Conservation (phyloP, 257 asterid genomes). For the Petunia axillaris region DNA sequence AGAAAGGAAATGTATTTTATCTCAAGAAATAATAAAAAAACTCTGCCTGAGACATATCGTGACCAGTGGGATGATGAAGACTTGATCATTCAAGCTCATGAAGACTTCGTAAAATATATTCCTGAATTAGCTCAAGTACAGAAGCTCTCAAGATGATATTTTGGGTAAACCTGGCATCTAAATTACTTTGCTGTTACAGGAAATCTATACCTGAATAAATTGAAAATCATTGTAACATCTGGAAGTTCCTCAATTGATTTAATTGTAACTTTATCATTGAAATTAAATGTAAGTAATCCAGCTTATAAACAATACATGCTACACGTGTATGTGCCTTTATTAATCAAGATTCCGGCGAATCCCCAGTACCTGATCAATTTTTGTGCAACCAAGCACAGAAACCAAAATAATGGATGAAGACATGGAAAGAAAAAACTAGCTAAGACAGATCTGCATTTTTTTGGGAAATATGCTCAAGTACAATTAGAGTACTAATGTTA, state of each 20-base stretch:
- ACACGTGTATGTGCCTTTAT: neutral
- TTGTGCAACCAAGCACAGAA: neutral
- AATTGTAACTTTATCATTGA: neutral
- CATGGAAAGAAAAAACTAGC: neutral
- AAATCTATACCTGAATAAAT: neutral
- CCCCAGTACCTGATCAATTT: neutral
- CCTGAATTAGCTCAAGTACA: neutral
- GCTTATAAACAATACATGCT: neutral
- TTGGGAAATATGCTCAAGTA: neutral
- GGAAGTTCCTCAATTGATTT: neutral
- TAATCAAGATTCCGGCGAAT: neutral
- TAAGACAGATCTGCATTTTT: neutral
- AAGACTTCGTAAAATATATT: constrained; percentile 54
- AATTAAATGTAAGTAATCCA: neutral
- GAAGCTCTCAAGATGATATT: constrained; percentile 3
- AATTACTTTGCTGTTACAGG: constrained; percentile 1
- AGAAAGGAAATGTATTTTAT: constrained; percentile 70
- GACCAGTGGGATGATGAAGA: constrained; percentile 85
- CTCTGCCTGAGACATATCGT: constrained; percentile 65
- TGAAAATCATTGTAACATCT: neutral
- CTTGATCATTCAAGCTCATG: constrained; percentile 55
- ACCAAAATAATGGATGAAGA: neutral
- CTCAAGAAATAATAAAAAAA: constrained; percentile 56
- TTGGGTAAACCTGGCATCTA: neutral
- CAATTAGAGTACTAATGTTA: neutral